Conservation (phyloP, 208 protist species). For the Phytomonas sp. region DNA sequence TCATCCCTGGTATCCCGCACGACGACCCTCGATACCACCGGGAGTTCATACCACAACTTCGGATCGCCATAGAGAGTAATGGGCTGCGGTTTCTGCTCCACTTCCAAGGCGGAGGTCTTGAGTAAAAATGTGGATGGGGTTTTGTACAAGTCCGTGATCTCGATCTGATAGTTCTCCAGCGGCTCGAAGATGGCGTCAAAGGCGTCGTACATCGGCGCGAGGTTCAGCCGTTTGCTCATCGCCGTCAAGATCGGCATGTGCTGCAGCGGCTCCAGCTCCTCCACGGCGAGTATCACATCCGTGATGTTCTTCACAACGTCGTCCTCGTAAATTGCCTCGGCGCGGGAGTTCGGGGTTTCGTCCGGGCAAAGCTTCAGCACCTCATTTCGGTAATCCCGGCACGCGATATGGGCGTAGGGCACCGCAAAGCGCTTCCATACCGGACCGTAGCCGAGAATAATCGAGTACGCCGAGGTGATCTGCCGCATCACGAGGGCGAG, state of each 20-base stretch:
- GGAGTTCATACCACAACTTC: conserved; percentile 64
- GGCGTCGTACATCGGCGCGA: conserved; percentile 72
- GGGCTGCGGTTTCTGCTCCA: conserved; percentile 65
- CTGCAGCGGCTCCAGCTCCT: conserved; percentile 64
- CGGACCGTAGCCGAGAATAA: conserved; percentile 75
- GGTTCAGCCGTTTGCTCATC: conserved; percentile 66
- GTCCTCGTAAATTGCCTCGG: conserved; percentile 76
- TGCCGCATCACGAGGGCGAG: conserved; percentile 62
- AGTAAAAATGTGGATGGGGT: conserved; percentile 62
- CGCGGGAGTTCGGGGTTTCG: conserved; percentile 76
- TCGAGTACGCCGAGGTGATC: conserved; percentile 35
- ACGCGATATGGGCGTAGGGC: conserved; percentile 70
- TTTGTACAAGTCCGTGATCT: conserved; percentile 55
- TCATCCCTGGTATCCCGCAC: conserved; percentile 15
- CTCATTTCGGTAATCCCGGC: conserved; percentile 67
- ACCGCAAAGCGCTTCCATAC: conserved; percentile 85
- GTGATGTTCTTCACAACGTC: conserved; percentile 84
- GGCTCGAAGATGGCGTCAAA: conserved; percentile 71
- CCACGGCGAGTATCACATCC: conserved; percentile 64
- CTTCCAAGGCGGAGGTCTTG: conserved; percentile 51
- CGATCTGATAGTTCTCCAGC: conserved; percentile 79
- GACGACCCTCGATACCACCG: conserved; percentile 38
- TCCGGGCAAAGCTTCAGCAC: conserved; percentile 76
- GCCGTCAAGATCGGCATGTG: conserved; percentile 61
- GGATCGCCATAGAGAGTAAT: conserved; percentile 70